Conservation (phyloP, 192 early-diverging fungal genomes). For the Thamnidium elegans region DNA sequence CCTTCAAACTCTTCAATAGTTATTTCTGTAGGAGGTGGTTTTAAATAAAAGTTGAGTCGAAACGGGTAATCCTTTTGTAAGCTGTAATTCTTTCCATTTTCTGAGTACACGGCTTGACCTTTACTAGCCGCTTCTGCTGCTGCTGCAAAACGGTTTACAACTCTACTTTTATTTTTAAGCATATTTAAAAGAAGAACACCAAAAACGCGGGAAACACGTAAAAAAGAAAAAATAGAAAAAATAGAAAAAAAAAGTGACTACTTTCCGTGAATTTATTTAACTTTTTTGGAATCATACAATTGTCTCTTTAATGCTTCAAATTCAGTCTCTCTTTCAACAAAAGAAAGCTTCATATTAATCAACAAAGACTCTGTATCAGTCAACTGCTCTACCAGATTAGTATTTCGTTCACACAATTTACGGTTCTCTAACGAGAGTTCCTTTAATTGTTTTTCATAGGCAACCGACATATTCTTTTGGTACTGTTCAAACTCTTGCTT, state of each 20-base stretch:
- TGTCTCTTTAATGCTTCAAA: constrained; percentile 57
- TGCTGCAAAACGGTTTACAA: constrained; percentile 14
- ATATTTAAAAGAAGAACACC: constrained; percentile 3
- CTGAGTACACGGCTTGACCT: not conserved
- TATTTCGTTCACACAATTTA: constrained; percentile 60
- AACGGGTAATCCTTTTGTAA: constrained; percentile 30
- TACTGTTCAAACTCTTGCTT: constrained; percentile 48
- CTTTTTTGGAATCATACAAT: not conserved
- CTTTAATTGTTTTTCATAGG: constrained; percentile 64
- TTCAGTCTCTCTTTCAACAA: constrained; percentile 80
- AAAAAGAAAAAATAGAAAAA: constrained; percentile 1
- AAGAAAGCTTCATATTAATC: constrained; percentile 65
- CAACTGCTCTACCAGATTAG: constrained; percentile 52
- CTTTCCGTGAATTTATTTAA: constrained; percentile 5
- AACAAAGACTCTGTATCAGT: constrained; percentile 60
- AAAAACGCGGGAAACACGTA: not conserved
- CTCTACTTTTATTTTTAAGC: constrained; percentile 20
- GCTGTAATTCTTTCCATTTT: not conserved
- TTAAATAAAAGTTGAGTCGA: constrained; percentile 68
- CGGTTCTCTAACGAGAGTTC: constrained; percentile 75
- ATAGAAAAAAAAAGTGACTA: not conserved
- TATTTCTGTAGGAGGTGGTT: constrained; percentile 62
- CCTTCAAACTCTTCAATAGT: constrained; percentile 73
- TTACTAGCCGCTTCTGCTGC: not conserved
- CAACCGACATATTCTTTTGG: constrained; percentile 46